A percentile compares a stretch with the other conserved stretches of the same genome.
These are phyloP conservation scores for Epicoccum nigrum DNA, from an alignment of 2,329 filamentous ascomycete genomes.

Conservation along the genomic window DNA sequence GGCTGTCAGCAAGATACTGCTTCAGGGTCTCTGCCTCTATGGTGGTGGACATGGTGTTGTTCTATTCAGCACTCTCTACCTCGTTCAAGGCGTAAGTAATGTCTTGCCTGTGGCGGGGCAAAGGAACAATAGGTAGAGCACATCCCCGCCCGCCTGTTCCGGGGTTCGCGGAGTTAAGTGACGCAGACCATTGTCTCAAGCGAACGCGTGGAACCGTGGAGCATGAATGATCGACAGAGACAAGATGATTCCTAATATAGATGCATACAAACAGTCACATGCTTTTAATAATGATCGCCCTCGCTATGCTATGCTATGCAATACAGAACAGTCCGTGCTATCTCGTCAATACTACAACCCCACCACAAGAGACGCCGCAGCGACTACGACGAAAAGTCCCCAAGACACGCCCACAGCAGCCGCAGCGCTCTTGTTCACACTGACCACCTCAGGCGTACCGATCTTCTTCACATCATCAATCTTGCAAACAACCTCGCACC, in stretches of 20 bases:
- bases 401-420: conserved; percentile 34
- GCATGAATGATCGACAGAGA: no score
- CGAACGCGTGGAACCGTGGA: not conserved
- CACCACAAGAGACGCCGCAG: conserved; percentile 27
- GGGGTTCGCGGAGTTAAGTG: not conserved
- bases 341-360: conserved; percentile 29
- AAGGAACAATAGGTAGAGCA: conserved; percentile 3
- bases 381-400: conserved; percentile 32
- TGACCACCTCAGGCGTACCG: conserved; percentile 45
- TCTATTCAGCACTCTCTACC: not conserved
- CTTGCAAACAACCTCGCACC: conserved; percentile 46
- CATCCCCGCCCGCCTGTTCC: not conserved
- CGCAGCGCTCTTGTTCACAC: conserved; percentile 22
- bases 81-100: not conserved
- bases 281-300: not conserved
- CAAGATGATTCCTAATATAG: not conserved
- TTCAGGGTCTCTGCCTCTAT: conserved; percentile 55
- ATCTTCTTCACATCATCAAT: conserved; percentile 44
- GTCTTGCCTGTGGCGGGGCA: conserved; percentile 1
- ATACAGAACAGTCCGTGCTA: no score
- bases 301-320: conserved; percentile 15
- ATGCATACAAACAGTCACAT: no score
- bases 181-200: not conserved
- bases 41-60: conserved; percentile 30
- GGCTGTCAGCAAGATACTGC: conserved; percentile 89